phyloP scores from a whole-genome alignment of 108 stramenopile genomes.

The Craspedostauros australis region DNA sequence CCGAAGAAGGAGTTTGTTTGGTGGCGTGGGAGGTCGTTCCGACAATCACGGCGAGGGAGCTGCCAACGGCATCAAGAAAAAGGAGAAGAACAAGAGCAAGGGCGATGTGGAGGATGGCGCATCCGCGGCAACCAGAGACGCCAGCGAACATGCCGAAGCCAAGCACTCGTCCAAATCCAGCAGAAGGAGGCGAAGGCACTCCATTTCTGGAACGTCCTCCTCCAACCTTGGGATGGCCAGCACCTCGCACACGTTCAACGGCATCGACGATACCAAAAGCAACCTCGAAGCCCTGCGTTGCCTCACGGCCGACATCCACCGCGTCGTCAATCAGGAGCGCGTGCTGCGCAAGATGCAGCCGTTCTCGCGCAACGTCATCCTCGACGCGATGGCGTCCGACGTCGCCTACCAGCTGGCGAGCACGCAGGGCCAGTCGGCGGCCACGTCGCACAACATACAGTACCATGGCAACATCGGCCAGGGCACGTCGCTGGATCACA shows the following conservation, averaged over 20 bases:
- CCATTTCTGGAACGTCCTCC: slow-evolving; percentile 2
- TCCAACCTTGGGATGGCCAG: background rate
- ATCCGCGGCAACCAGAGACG: no score
- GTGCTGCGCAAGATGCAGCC: background rate
- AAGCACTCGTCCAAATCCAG: no score
- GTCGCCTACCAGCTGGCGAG: slow-evolving; percentile 7
- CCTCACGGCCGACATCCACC: background rate
- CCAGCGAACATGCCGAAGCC: no score
- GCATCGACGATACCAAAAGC: background rate
- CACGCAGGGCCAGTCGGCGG: slow-evolving; percentile 1
- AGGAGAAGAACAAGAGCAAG: no score
- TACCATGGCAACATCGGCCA: slow-evolving; percentile 16
- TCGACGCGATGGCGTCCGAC: slow-evolving; percentile 10
- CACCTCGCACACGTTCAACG: no score
- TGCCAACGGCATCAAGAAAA: no score
- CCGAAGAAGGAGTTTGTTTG: background rate
- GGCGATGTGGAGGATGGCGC: no score
- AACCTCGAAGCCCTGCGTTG: background rate
- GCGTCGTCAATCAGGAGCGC: slow-evolving; percentile 6
- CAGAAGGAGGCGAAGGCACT: no score
- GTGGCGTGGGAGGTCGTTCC: background rate
- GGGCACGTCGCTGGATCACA: slow-evolving; percentile 1
- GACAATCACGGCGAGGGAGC: no score
- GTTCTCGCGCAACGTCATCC: slow-evolving; percentile 10
- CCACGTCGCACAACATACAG: no score